Percentiles rank a stretch among this genome's conserved stretches.
phyloP scores from a whole-genome alignment of 139 green algal genomes.

The Tetraselmis striata region DNA sequence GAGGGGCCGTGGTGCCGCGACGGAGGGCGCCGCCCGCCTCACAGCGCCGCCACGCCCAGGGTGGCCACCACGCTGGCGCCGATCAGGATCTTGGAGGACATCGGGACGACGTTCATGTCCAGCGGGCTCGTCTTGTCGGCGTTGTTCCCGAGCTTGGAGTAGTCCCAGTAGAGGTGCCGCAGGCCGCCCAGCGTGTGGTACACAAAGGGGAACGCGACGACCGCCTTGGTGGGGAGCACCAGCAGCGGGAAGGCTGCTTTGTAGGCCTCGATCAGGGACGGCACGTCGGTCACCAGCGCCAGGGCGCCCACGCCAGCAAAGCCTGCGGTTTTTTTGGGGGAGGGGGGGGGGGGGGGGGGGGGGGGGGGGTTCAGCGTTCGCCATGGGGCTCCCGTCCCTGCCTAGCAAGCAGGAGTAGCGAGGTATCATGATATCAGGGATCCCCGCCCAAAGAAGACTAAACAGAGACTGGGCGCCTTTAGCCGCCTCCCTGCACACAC shows the following conservation, averaged over 20 bases:
- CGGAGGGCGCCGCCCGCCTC: too few relatives aligned
- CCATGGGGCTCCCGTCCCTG: too few relatives aligned
- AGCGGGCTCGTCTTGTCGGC: constrained; percentile 62
- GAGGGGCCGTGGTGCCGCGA: too few relatives aligned
- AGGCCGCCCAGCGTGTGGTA: constrained; percentile 85
- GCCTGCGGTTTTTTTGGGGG: too few relatives aligned
- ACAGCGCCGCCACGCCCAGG: constrained; percentile 12
- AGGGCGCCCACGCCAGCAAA: constrained; percentile 51
- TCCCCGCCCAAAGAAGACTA: too few relatives aligned
- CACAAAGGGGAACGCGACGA: constrained; percentile 73
- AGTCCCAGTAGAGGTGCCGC: constrained; percentile 80
- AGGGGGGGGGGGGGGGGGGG: background rate
- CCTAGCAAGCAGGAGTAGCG: too few relatives aligned
- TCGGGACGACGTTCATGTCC: constrained; percentile 55
- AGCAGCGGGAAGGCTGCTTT: constrained; percentile 49
- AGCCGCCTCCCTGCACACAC: too few relatives aligned
- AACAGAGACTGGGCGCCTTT: too few relatives aligned
- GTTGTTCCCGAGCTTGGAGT: constrained; percentile 64
- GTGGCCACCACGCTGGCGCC: constrained; percentile 27
- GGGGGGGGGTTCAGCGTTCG: constrained; percentile 19
- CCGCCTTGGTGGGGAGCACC: constrained; percentile 62
- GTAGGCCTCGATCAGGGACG: constrained; percentile 44
- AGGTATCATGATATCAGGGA: too few relatives aligned
- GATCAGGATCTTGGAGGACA: constrained; percentile 48
- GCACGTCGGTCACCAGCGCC: constrained; percentile 65